phyloP scores from a whole-genome alignment of 495 filamentous ascomycete genomes.

The Annulohypoxylon bovei region DNA sequence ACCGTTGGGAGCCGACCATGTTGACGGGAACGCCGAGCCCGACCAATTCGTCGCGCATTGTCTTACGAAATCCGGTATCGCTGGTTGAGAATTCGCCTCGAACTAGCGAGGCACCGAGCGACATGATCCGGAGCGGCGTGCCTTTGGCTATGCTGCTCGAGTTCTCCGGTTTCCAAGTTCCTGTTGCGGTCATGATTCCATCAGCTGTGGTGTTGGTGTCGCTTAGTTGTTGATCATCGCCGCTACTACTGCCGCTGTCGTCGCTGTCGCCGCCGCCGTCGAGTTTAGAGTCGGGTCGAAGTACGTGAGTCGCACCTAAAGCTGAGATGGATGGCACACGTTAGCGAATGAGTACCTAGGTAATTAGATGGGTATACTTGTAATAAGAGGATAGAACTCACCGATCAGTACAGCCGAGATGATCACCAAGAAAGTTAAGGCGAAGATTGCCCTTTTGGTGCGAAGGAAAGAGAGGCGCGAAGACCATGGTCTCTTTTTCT shows the following conservation, averaged over 20 bases:
- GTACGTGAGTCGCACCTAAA: conserved; percentile 39
- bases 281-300: conserved; percentile 18
- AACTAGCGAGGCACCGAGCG: conserved; percentile 68
- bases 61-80: conserved; percentile 64
- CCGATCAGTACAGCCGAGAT: conserved; percentile 37
- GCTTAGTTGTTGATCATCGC: background rate
- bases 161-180: conserved; percentile 41
- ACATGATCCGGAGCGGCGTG: conserved; percentile 58
- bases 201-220: conserved; percentile 18
- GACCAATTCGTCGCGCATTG: conserved; percentile 51
- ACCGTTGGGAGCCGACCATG: conserved; percentile 50
- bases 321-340: conserved; percentile 9
- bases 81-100: conserved; percentile 60
- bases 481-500: conserved; percentile 24
- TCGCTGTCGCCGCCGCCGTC: background rate
- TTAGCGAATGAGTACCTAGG: conserved; percentile 8
- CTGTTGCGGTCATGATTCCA: conserved; percentile 26
- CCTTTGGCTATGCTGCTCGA: conserved; percentile 43
- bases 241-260: background rate
- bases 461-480: conserved; percentile 37
- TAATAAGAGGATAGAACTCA: conserved; percentile 1
- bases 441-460: conserved; percentile 37
- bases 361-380: background rate
- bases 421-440: conserved; percentile 30
- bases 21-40: conserved; percentile 43